Conservation (phyloP, 2,329 filamentous ascomycete species). For the Clarireedia monteithiana region DNA sequence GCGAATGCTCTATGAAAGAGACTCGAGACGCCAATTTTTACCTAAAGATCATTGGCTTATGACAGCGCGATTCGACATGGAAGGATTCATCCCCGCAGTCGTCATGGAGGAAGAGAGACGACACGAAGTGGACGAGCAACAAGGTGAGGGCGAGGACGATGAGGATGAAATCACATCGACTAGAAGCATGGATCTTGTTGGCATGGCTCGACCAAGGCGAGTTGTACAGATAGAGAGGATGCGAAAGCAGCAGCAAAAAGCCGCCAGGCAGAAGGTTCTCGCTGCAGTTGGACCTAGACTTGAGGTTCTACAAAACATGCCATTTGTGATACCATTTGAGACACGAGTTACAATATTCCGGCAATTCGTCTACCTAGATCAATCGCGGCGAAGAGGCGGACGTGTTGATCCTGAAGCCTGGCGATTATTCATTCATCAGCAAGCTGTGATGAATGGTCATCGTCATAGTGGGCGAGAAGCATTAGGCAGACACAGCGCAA, state of each 20-base stretch:
- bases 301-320: slow-evolving; percentile 91
- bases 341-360: slow-evolving; percentile 89
- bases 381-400: slow-evolving; percentile 64
- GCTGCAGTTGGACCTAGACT: slow-evolving; percentile 78
- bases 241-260: slow-evolving; percentile 56
- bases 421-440: slow-evolving; percentile 52
- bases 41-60: slow-evolving; percentile 88
- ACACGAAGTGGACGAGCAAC: slow-evolving; percentile 55
- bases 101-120: slow-evolving; percentile 82
- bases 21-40: slow-evolving; percentile 80
- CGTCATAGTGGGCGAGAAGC: slow-evolving; percentile 29
- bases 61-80: slow-evolving; percentile 81
- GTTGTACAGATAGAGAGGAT: slow-evolving; percentile 54
- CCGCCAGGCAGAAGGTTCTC: slow-evolving; percentile 61
- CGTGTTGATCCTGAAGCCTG: slow-evolving; percentile 66
- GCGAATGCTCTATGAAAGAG: slow-evolving; percentile 84
- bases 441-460: slow-evolving; percentile 20
- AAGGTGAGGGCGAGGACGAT: slow-evolving; percentile 38
- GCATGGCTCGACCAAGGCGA: slow-evolving; percentile 53
- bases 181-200: slow-evolving; percentile 36
- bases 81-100: slow-evolving; percentile 76
- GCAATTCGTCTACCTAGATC: slow-evolving; percentile 83
- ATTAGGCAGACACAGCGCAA: slow-evolving; percentile 61
- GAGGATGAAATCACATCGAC: slow-evolving; percentile 33
- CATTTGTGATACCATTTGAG: slow-evolving; percentile 90